These are phyloP conservation scores for Hanseniaspora uvarum DNA, from an alignment of 1,139 yeast species.

Conservation along the genomic window DNA sequence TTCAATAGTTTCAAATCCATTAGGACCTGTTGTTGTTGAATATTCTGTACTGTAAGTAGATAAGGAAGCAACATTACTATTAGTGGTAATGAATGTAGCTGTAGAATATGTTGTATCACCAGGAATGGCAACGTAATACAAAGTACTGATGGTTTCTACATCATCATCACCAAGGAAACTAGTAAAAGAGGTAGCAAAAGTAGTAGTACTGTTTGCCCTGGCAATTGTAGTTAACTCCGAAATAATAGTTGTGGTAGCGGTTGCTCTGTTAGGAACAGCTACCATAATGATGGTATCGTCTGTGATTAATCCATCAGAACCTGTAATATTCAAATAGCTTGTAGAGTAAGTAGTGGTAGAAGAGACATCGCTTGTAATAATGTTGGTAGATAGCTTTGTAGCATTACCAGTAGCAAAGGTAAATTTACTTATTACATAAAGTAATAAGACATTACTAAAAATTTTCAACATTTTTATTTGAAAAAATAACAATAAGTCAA, in stretches of 20 bases:
- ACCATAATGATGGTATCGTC: constrained; percentile 17
- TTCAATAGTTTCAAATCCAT: constrained; percentile 17
- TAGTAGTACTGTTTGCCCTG: constrained; percentile 6
- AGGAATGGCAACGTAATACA: constrained; percentile 20
- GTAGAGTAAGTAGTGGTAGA: not conserved
- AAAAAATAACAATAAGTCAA: not conserved
- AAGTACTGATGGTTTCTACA: constrained; percentile 15
- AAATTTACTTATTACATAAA: not conserved
- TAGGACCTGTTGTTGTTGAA: constrained; percentile 18
- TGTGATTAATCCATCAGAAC: constrained; percentile 18
- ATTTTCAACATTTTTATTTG: not conserved
- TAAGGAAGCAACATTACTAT: constrained; percentile 7
- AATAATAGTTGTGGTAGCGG: not conserved
- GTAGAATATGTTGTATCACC: not conserved
- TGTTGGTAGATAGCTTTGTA: not conserved
- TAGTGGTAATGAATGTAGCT: not conserved
- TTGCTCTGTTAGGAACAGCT: constrained; percentile 18
- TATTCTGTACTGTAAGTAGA: constrained; percentile 18
- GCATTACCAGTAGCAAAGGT: not conserved
- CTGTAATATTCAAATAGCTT: constrained; percentile 1
- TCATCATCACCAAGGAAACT: constrained; percentile 18
- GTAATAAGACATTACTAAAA: not conserved
- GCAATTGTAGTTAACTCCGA: constrained; percentile 9
- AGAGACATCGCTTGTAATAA: not conserved
- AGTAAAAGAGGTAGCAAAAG: constrained; percentile 18